phyloP scores from a whole-genome alignment of 352 stramenopile genomes.

The Pythium rishiriense region DNA sequence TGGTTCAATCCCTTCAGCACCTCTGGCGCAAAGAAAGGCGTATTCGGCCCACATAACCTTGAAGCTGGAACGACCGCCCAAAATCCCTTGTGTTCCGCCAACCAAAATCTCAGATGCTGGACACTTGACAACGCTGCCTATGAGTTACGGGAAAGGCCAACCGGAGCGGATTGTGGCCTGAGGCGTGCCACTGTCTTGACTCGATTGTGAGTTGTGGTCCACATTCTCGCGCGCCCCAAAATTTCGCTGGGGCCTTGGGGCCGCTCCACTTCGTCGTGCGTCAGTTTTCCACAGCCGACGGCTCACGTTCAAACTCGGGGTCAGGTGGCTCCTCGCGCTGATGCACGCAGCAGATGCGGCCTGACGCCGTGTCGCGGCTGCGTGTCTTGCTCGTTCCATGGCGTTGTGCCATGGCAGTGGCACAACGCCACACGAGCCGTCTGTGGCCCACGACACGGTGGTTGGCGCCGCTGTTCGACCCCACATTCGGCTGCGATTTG shows the following conservation, averaged over 20 bases:
- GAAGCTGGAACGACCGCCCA: constrained; percentile 4
- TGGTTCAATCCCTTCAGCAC: constrained; percentile 4
- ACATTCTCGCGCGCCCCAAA: background rate
- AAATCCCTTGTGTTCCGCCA: no score
- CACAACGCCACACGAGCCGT: constrained; percentile 5
- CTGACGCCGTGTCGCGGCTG: background rate
- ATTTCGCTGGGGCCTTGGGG: constrained; percentile 1
- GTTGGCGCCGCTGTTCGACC: background rate
- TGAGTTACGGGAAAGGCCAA: constrained; percentile 21
- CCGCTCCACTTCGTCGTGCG: background rate
- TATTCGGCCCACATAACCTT: background rate
- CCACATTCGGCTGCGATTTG: background rate
- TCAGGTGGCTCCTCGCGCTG: background rate
- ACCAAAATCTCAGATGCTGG: constrained; percentile 20
- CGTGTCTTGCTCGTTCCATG: background rate
- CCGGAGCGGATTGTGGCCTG: background rate
- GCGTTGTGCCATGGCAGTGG: background rate
- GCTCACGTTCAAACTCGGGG: no score
- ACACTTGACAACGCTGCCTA: constrained; percentile 12
- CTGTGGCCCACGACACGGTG: no score
- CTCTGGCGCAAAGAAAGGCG: constrained; percentile 17
- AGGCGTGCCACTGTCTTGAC: constrained; percentile 12
- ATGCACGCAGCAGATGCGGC: background rate
- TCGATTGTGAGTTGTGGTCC: background rate
- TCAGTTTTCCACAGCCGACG: background rate